Evolutionary conservation across 805 yeast genomes (phyloP).

Genomic region (Starmerella gropengiesseri): DNA sequence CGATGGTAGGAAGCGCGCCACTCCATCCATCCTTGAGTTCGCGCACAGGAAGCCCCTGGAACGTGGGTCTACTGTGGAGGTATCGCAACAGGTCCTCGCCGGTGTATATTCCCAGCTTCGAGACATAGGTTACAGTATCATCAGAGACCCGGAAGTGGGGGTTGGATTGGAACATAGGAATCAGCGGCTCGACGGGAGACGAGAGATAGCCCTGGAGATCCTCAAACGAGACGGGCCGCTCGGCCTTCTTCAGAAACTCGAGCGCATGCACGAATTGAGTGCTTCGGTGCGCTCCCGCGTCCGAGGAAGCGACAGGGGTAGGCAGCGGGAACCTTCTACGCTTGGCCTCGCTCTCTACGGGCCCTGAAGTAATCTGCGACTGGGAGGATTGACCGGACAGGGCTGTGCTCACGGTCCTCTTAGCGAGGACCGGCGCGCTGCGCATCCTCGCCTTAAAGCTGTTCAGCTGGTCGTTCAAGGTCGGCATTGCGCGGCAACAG

Average conservation of each 20-base stretch:
- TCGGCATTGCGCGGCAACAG: conserved; percentile 24
- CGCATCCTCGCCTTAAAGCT: conserved; percentile 55
- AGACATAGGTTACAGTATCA: conserved; percentile 70
- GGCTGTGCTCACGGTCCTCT: conserved; percentile 19
- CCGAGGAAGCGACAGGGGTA: conserved; percentile 13
- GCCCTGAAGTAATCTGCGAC: too few species aligned
- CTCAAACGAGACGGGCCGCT: conserved; percentile 54
- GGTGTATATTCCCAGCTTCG: conserved; percentile 76
- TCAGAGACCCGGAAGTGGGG: conserved; percentile 65
- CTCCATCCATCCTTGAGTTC: conserved; percentile 88
- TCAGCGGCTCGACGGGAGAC: conserved; percentile 49
- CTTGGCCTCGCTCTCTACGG: conserved; percentile 20
- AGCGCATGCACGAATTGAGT: conserved; percentile 86
- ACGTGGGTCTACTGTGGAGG: conserved; percentile 70
- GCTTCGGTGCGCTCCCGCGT: conserved; percentile 51
- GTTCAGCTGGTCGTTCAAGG: conserved; percentile 47
- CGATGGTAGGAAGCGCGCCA: conserved; percentile 69
- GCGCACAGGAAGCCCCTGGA: conserved; percentile 76
- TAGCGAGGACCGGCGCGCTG: conserved; percentile 43
- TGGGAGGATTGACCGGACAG: too few species aligned
- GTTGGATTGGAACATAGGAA: conserved; percentile 61
- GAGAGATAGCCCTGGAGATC: conserved; percentile 60
- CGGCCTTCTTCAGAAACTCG: conserved; percentile 65
- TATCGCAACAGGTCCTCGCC: conserved; percentile 66
- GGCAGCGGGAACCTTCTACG: conserved; percentile 21